Evolutionary conservation across 2,329 filamentous ascomycete species (phyloP).

Genomic region (Conoideocrella luteorostrata): DNA sequence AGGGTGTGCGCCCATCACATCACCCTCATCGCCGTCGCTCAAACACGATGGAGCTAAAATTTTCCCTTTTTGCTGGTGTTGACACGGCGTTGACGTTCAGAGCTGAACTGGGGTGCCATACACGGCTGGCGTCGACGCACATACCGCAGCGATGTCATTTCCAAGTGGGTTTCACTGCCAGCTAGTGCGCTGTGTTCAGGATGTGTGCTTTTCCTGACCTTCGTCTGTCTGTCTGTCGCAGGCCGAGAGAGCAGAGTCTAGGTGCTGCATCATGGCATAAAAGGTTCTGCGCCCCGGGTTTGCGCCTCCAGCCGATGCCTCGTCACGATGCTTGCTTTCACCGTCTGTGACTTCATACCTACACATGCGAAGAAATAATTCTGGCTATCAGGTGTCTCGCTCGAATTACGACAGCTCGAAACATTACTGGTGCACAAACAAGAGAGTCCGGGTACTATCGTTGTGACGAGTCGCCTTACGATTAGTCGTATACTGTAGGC

Average conservation of each 20-base stretch:
- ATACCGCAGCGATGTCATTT: conserved; percentile 2
- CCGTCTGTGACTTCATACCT: no score
- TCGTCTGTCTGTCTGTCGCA: background rate
- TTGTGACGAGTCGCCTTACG: no score
- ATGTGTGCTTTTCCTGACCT: background rate
- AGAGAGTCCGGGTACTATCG: background rate
- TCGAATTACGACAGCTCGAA: no score
- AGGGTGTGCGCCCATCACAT: conserved; percentile 3
- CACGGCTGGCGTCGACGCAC: conserved; percentile 7
- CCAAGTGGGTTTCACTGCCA: conserved; percentile 7
- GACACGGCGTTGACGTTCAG: conserved; percentile 5
- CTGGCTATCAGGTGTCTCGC: no score
- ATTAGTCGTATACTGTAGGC: no score
- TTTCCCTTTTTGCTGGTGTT: conserved; percentile 5
- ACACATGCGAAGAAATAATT: no score
- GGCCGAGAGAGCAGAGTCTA: background rate
- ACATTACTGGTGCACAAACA: no score
- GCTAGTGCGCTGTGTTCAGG: background rate
- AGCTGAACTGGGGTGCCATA: conserved; percentile 12
- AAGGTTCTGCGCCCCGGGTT: conserved; percentile 7
- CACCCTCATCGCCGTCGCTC: background rate
- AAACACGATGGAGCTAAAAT: conserved; percentile 8
- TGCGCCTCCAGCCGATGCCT: background rate
- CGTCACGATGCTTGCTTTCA: no score
- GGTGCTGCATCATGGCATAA: conserved; percentile 6